Evolutionary conservation across 1,284 basidiomycete species (phyloP).

Genomic region (Ustilago loliicola): DNA sequence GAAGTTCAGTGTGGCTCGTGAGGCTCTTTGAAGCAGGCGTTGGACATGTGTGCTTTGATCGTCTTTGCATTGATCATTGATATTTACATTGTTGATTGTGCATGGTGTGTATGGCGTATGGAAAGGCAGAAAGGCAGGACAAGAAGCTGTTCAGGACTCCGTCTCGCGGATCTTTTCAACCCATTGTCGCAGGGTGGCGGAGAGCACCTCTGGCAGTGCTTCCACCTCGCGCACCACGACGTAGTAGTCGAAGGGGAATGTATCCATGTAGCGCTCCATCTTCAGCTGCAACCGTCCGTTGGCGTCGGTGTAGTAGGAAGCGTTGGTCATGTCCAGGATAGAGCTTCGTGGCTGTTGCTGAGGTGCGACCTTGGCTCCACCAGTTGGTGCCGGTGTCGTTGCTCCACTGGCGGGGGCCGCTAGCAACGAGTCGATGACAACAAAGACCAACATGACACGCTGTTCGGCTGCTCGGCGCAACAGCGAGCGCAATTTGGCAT

Average conservation of each 20-base stretch:
- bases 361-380: conserved; percentile 1
- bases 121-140: neutral
- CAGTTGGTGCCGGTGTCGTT: conserved; percentile 13
- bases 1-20: neutral
- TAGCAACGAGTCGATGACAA: conserved; percentile 88
- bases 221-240: conserved; percentile 92
- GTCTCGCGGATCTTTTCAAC: conserved; percentile 69
- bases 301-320: conserved; percentile 81
- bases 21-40: neutral
- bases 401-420: conserved; percentile 56
- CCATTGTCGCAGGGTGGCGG: conserved; percentile 91
- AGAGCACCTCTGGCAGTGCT: conserved; percentile 89
- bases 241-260: conserved; percentile 99
- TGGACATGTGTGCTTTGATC: neutral
- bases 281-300: conserved; percentile 85
- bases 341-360: conserved; percentile 76
- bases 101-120: neutral
- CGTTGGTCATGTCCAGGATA: conserved; percentile 93
- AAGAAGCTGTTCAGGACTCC: conserved; percentile 16
- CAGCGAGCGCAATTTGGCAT: conserved; percentile 83
- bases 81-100: conserved; percentile 1
- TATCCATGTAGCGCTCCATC: conserved; percentile 87
- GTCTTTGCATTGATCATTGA: conserved; percentile 17
- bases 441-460: conserved; percentile 95
- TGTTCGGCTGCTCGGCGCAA: conserved; percentile 90